Evolutionary conservation across 768 basidiomycete species (phyloP).

Genomic region (Cyathus striatus): DNA sequence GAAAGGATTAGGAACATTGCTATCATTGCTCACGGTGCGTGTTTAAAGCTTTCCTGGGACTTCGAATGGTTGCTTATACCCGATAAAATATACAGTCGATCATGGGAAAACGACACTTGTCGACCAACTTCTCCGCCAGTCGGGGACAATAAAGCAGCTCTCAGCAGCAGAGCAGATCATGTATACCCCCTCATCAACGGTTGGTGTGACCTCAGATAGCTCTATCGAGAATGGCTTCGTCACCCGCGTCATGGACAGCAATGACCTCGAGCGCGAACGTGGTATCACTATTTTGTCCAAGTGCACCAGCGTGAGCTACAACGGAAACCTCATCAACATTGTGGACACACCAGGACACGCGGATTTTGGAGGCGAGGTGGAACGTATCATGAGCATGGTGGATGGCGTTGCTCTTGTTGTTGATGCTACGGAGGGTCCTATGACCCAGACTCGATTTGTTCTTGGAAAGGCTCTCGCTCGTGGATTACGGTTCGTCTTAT

Average conservation of each 20-base stretch:
- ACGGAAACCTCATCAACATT: conserved; percentile 48
- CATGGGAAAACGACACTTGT: conserved; percentile 51
- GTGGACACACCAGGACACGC: conserved; percentile 62
- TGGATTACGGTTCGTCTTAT: conserved; percentile 30
- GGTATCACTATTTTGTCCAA: conserved; percentile 61
- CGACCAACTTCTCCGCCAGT: conserved; percentile 46
- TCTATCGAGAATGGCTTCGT: conserved; percentile 32
- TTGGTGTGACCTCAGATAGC: conserved; percentile 24
- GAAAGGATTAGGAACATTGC: conserved; percentile 43
- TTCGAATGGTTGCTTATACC: background rate
- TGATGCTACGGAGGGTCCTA: conserved; percentile 56
- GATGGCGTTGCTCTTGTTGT: conserved; percentile 58
- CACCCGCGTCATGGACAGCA: conserved; percentile 47
- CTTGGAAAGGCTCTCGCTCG: conserved; percentile 39
- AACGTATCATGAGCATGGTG: conserved; percentile 56
- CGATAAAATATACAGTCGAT: conserved; percentile 27
- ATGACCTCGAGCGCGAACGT: conserved; percentile 51
- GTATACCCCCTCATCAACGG: conserved; percentile 24
- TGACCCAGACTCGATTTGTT: conserved; percentile 55
- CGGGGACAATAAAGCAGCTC: conserved; percentile 38
- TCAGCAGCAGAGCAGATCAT: conserved; percentile 28
- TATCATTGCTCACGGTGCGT: conserved; percentile 46
- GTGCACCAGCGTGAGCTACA: conserved; percentile 48
- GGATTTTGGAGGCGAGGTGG: conserved; percentile 61
- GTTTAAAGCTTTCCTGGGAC: conserved; percentile 5